Percentiles rank a stretch among this genome's conserved stretches.
Evolutionary conservation across 148 eudicot genomes (phyloP).

Genomic region (Diospyros lotus): DNA sequence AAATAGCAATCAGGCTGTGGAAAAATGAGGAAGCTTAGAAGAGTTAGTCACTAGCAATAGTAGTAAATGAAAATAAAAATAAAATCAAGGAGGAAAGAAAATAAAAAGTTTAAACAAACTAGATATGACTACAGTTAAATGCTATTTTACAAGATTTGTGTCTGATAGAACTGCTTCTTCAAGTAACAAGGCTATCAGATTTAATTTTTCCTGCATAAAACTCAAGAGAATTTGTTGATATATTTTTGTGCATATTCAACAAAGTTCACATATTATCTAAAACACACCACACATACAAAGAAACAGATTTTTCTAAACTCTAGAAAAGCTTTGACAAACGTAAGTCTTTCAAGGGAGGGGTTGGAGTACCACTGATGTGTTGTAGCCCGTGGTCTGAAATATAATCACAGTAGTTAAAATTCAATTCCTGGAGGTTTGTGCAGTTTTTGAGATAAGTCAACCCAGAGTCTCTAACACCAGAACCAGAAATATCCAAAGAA

Average conservation of each 20-base stretch:
- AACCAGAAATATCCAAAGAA: constrained; percentile 57
- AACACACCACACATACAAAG: not conserved
- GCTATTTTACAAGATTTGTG: not conserved
- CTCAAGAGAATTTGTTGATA: not conserved
- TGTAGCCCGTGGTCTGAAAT: constrained; percentile 55
- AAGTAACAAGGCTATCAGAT: not conserved
- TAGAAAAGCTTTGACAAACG: not conserved
- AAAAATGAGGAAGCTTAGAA: not conserved
- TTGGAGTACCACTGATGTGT: constrained; percentile 39
- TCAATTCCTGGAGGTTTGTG: constrained; percentile 44
- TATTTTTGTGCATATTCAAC: not conserved
- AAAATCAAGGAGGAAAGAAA: not conserved
- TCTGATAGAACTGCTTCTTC: not conserved
- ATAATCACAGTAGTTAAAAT: constrained; percentile 51
- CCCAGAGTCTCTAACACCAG: constrained; percentile 65
- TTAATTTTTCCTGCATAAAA: not conserved
- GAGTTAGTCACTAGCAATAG: not conserved
- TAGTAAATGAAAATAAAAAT: not conserved
- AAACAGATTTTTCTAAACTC: not conserved
- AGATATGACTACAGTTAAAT: not conserved
- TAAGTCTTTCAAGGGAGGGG: not conserved
- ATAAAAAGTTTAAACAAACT: too few species aligned
- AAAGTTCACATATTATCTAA: not conserved
- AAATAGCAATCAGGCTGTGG: not conserved
- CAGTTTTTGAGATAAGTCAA: constrained; percentile 47